phyloP scores from a whole-genome alignment of 2,329 filamentous ascomycete species.

The Amesomyces nigricolor region DNA sequence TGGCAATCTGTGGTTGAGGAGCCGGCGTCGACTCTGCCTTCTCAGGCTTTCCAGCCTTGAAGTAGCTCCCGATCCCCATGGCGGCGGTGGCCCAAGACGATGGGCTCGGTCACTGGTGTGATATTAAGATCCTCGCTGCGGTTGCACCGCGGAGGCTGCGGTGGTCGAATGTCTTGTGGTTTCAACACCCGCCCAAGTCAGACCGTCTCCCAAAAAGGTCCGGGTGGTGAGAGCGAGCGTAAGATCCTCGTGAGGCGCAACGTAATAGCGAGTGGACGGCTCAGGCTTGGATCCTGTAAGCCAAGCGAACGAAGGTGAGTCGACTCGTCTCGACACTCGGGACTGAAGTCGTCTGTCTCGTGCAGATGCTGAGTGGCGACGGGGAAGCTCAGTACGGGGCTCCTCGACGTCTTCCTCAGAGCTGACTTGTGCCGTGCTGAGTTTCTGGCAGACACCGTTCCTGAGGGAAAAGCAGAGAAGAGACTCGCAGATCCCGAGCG shows the following conservation, averaged over 20 bases:
- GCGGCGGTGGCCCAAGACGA: slow-evolving; percentile 18
- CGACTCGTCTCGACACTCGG: background rate
- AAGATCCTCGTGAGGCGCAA: background rate
- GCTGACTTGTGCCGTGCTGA: background rate
- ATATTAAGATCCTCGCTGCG: slow-evolving; percentile 2
- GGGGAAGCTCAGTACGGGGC: no score
- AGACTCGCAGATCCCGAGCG: slow-evolving; percentile 8
- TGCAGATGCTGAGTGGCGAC: background rate
- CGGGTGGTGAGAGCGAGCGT: background rate
- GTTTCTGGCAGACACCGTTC: slow-evolving; percentile 3
- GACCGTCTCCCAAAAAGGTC: background rate
- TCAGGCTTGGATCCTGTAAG: slow-evolving; percentile 13
- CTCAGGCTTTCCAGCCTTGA: slow-evolving; percentile 48
- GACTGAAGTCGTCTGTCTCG: background rate
- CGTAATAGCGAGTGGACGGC: slow-evolving; percentile 20
- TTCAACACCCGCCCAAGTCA: background rate
- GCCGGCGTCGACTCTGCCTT: background rate
- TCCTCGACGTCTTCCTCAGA: background rate
- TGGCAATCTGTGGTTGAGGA: slow-evolving; percentile 17
- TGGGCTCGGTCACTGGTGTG: background rate
- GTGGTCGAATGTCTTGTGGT: background rate
- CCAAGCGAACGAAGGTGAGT: slow-evolving; percentile 10
- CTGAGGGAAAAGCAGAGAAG: background rate
- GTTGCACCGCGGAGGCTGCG: background rate
- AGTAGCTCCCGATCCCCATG: slow-evolving; percentile 60